Conservation (phyloP, 2,329 filamentous ascomycete species). For the Trichophaea hybrida region DNA sequence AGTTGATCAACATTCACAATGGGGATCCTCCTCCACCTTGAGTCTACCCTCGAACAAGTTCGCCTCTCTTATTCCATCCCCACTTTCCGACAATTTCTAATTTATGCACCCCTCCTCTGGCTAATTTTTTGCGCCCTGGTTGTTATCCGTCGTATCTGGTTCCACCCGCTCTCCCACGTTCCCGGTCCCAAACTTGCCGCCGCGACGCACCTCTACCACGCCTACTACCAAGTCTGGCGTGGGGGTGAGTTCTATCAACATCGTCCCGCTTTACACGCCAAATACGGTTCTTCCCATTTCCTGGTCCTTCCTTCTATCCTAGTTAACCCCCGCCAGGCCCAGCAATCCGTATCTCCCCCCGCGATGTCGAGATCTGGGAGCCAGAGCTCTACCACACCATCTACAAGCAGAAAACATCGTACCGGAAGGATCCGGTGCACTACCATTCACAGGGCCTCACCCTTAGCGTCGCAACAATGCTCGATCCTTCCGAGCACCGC, state of each 20-base stretch:
- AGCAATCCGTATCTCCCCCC: constrained; percentile 33
- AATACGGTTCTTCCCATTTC: constrained; percentile 4
- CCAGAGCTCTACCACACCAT: constrained; percentile 25
- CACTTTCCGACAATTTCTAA: too few species aligned
- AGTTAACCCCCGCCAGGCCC: constrained; percentile 23
- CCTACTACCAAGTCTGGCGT: constrained; percentile 7
- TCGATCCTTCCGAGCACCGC: neutral
- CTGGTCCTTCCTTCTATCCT: neutral
- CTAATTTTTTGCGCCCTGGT: too few species aligned
- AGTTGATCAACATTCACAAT: too few species aligned
- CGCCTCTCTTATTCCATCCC: too few species aligned
- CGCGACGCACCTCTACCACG: constrained; percentile 20
- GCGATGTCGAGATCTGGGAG: constrained; percentile 28
- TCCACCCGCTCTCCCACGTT: constrained; percentile 29
- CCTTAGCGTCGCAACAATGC: neutral
- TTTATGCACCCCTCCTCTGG: too few species aligned
- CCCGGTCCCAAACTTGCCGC: constrained; percentile 27
- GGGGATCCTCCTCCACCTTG: too few species aligned
- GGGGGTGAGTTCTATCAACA: neutral
- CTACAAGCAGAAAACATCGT: neutral
- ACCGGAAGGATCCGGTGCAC: constrained; percentile 5
- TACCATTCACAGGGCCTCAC: neutral
- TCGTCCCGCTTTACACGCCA: neutral
- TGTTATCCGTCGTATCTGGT: constrained; percentile 26
- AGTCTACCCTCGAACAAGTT: too few species aligned